A percentile compares a stretch with the other conserved stretches of the same genome.
These are phyloP conservation scores for Blastomyces silverae DNA, from an alignment of 2,329 filamentous ascomycete genomes.

Conservation along the genomic window DNA sequence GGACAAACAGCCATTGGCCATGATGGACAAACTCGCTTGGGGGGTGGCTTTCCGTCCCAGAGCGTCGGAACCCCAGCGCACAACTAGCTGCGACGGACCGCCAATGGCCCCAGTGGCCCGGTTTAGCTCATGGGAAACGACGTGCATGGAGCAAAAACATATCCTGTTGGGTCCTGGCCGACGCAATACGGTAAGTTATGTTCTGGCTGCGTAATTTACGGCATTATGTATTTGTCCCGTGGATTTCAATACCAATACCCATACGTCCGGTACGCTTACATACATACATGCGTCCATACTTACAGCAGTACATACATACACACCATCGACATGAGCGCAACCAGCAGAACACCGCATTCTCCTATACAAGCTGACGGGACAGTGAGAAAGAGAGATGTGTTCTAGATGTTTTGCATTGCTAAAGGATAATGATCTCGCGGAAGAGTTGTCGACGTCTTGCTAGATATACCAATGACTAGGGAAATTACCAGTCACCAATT, in stretches of 20 bases:
- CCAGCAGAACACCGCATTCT: not conserved
- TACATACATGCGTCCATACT: not conserved
- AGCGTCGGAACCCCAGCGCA: conserved; percentile 7
- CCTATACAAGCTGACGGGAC: too few species aligned
- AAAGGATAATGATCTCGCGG: not conserved
- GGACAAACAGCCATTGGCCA: conserved; percentile 25
- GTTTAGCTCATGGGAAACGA: conserved; percentile 11
- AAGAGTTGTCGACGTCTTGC: not conserved
- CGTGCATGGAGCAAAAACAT: not conserved
- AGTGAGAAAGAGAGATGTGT: not conserved
- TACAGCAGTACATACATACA: not conserved
- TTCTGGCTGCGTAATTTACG: not conserved
- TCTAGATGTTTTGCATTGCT: not conserved
- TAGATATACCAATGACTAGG: not conserved
- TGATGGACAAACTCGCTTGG: conserved; percentile 1
- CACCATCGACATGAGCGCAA: not conserved
- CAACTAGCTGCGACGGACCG: conserved; percentile 7
- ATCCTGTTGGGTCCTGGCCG: not conserved
- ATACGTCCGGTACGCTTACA: not conserved
- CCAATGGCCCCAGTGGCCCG: conserved; percentile 12
- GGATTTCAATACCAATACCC: not conserved
- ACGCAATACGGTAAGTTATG: not conserved
- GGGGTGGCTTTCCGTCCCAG: conserved; percentile 9
- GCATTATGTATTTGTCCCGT: not conserved
- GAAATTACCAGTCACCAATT: not conserved